These are phyloP conservation scores for Cytospora piceicola DNA, from an alignment of 2,329 filamentous ascomycete species.

Conservation along the genomic window DNA sequence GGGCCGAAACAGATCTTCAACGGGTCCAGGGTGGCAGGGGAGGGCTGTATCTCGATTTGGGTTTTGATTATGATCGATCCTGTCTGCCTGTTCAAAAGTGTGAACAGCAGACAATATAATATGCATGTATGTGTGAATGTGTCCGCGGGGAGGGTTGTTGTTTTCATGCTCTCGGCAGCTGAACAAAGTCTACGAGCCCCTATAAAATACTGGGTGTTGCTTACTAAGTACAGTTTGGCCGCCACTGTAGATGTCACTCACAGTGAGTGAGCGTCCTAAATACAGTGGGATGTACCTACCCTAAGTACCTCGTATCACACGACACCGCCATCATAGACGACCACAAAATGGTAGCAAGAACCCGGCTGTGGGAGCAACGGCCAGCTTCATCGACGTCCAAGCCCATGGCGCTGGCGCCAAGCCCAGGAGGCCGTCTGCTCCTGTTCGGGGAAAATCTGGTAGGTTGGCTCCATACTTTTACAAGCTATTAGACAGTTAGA, in stretches of 20 bases:
- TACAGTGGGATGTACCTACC: too few relatives aligned
- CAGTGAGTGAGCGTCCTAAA: too few relatives aligned
- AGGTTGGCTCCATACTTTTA: slow-evolving; percentile 55
- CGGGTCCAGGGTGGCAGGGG: not conserved
- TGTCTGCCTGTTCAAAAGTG: too few relatives aligned
- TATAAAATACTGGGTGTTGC: not conserved
- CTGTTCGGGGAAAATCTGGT: slow-evolving; percentile 59
- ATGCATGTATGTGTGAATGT: not conserved
- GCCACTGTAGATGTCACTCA: too few relatives aligned
- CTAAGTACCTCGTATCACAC: too few relatives aligned
- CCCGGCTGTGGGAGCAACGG: slow-evolving; percentile 22
- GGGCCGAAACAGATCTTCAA: not conserved
- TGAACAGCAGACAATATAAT: too few relatives aligned
- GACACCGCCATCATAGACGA: too few relatives aligned
- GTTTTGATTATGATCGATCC: not conserved
- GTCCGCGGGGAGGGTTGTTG: not conserved
- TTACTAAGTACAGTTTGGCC: too few relatives aligned
- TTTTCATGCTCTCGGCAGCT: not conserved
- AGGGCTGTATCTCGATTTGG: too few relatives aligned
- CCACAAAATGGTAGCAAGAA: slow-evolving; percentile 26
- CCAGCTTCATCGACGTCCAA: slow-evolving; percentile 42
- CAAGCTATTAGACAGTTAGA: slow-evolving; percentile 50
- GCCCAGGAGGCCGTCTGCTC: slow-evolving; percentile 44
- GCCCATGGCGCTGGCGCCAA: slow-evolving; percentile 42
- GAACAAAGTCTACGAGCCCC: not conserved